phyloP scores from a whole-genome alignment of 768 basidiomycete species.

The Rhodotorula graminis region DNA sequence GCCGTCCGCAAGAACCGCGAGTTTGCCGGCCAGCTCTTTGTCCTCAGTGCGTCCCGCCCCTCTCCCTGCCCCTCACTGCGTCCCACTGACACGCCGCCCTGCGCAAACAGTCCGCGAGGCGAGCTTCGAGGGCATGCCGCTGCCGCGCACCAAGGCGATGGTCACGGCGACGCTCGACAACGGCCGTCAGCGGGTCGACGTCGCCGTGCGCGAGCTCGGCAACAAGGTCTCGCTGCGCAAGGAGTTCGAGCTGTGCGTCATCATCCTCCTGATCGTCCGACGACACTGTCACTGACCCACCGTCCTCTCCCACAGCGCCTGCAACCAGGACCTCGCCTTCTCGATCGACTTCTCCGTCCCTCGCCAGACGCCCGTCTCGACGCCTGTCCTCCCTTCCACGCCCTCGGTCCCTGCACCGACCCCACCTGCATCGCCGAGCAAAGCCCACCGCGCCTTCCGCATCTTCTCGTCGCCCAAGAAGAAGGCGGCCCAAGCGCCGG shows the following conservation, averaged over 20 bases:
- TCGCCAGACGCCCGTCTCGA: constrained; percentile 55
- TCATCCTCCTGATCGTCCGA: not conserved
- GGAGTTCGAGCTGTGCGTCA: constrained; percentile 81
- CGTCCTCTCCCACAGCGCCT: constrained; percentile 57
- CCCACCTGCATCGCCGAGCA: constrained; percentile 65
- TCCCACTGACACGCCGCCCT: not conserved
- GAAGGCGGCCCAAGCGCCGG: constrained; percentile 41
- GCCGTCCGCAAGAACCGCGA: constrained; percentile 72
- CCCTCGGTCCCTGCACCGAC: constrained; percentile 46
- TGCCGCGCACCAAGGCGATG: constrained; percentile 68
- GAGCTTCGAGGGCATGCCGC: constrained; percentile 66
- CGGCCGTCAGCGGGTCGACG: constrained; percentile 91
- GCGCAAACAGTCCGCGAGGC: constrained; percentile 63
- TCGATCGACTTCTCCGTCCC: constrained; percentile 82
- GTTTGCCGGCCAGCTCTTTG: constrained; percentile 86
- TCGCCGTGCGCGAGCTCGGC: constrained; percentile 55
- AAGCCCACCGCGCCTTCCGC: constrained; percentile 49
- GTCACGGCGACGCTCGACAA: constrained; percentile 89
- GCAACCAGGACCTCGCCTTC: constrained; percentile 92
- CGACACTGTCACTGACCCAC: not conserved
- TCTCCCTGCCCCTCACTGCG: constrained; percentile 19
- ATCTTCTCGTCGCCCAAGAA: constrained; percentile 51
- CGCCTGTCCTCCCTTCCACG: constrained; percentile 46
- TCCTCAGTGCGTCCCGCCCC: constrained; percentile 62
- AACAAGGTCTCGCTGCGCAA: constrained; percentile 67